phyloP scores from a whole-genome alignment of 2,329 filamentous ascomycete species.

The Diplodia sapinea region DNA sequence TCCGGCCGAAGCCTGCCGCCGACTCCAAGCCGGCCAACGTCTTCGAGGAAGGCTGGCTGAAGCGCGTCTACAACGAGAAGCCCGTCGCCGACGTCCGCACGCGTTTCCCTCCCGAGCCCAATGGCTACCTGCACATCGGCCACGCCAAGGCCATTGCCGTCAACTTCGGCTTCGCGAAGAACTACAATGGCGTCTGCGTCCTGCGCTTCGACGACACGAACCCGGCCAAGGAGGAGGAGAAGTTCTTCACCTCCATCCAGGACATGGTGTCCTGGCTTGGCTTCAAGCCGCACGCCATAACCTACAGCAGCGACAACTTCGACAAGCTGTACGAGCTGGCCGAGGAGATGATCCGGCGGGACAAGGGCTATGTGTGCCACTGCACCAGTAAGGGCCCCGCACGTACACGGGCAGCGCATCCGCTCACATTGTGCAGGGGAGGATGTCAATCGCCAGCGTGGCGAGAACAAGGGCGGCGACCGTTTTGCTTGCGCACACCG shows the following conservation, averaged over 20 bases:
- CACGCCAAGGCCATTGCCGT: conserved; percentile 95
- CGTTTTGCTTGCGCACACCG: conserved; percentile 84
- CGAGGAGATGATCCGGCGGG: conserved; percentile 77
- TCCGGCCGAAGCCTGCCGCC: conserved; percentile 46
- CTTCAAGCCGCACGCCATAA: conserved; percentile 79
- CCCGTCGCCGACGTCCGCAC: conserved; percentile 53
- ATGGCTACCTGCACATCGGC: conserved; percentile 91
- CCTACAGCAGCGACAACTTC: conserved; percentile 90
- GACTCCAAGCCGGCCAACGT: conserved; percentile 45
- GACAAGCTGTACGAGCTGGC: conserved; percentile 85
- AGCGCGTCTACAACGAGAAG: conserved; percentile 58
- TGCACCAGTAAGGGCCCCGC: conserved; percentile 63
- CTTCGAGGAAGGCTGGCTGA: conserved; percentile 58
- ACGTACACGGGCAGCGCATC: neutral
- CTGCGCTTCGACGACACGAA: conserved; percentile 94
- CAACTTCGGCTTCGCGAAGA: conserved; percentile 92
- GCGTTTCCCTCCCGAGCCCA: conserved; percentile 68
- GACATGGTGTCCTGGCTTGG: conserved; percentile 88
- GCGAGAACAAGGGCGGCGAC: conserved; percentile 68
- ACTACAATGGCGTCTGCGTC: conserved; percentile 78
- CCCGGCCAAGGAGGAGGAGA: conserved; percentile 88
- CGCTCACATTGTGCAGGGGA: conserved; percentile 58
- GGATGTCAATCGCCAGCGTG: conserved; percentile 85
- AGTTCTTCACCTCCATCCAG: conserved; percentile 86
- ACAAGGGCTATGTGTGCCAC: conserved; percentile 80